Evolutionary conservation across 257 asterid species (phyloP).

Genomic region (Solanum corneliomulleri): DNA sequence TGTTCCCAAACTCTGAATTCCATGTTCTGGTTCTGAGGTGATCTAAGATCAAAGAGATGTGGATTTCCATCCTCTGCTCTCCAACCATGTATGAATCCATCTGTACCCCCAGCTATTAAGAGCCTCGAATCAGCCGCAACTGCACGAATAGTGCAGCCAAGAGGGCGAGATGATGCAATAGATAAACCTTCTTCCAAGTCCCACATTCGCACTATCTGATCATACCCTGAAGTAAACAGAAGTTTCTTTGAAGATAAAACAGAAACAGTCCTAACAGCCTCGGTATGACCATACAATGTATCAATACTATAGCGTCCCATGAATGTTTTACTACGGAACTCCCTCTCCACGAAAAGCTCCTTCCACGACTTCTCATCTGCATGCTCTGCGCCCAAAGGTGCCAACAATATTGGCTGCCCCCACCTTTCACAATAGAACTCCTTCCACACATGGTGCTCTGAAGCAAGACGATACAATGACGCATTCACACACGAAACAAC

Average conservation of each 20-base stretch:
- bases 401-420: constrained; percentile 50
- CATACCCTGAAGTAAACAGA: constrained; percentile 86
- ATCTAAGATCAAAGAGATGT: constrained; percentile 58
- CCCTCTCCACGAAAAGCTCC: constrained; percentile 82
- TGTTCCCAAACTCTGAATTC: constrained; percentile 90
- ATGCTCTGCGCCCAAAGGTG: constrained; percentile 28
- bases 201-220: constrained; percentile 92
- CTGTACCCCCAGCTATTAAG: constrained; percentile 88
- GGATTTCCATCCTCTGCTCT: constrained; percentile 71
- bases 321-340: constrained; percentile 74
- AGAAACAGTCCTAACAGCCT: constrained; percentile 73
- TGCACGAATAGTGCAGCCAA: constrained; percentile 93
- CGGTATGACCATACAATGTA: constrained; percentile 75
- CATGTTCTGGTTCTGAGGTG: constrained; percentile 36
- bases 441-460: constrained; percentile 84
- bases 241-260: constrained; percentile 74
- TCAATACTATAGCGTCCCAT: constrained; percentile 77
- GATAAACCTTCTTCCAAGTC: constrained; percentile 84
- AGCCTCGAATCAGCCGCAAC: constrained; percentile 80
- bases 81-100: constrained; percentile 96
- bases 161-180: constrained; percentile 67
- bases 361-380: constrained; percentile 74
- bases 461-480: constrained; percentile 51
- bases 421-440: constrained; percentile 88
- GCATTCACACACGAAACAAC: constrained; percentile 74